Conservation (phyloP, 2,329 filamentous ascomycete species). For the Fusarium algeriense region DNA sequence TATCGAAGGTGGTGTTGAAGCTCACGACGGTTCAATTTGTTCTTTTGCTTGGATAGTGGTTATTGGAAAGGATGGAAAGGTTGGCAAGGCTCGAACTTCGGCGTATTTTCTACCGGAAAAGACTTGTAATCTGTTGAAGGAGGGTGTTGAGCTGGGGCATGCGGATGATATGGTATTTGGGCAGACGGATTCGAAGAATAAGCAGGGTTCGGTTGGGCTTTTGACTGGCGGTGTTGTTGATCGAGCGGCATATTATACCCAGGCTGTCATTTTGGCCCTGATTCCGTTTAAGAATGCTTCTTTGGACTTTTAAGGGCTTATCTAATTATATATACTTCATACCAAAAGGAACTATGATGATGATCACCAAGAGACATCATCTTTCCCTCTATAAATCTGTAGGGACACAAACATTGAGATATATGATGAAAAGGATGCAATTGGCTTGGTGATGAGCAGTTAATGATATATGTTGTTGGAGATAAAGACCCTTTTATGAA, state of each 20-base stretch:
- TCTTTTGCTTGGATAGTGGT: constrained; percentile 59
- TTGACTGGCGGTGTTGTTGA: constrained; percentile 55
- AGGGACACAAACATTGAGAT: background rate
- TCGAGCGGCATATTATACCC: constrained; percentile 53
- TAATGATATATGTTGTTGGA: background rate
- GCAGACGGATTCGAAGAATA: constrained; percentile 53
- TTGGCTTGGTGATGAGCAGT: no score
- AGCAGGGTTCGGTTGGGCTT: constrained; percentile 56
- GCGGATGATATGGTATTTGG: constrained; percentile 57
- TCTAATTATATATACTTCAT: background rate
- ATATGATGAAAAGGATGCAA: background rate
- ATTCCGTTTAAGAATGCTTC: constrained; percentile 56
- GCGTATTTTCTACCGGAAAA: constrained; percentile 55
- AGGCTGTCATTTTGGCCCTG: constrained; percentile 56
- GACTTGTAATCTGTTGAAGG: constrained; percentile 51
- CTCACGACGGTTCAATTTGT: constrained; percentile 45
- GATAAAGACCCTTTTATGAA: background rate
- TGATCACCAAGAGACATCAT: no score
- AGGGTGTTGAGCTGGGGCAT: constrained; percentile 55
- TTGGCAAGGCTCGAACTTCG: constrained; percentile 55
- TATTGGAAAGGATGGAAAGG: constrained; percentile 42
- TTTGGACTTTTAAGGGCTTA: constrained; percentile 47
- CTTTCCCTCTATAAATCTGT: background rate
- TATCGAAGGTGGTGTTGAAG: constrained; percentile 57
- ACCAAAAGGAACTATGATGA: no score